Evolutionary conservation across 371 early-diverging fungal genomes (phyloP), one percentile per base, ranked within the genome.

Genomic region (Syncephalis fuscata): DNA sequence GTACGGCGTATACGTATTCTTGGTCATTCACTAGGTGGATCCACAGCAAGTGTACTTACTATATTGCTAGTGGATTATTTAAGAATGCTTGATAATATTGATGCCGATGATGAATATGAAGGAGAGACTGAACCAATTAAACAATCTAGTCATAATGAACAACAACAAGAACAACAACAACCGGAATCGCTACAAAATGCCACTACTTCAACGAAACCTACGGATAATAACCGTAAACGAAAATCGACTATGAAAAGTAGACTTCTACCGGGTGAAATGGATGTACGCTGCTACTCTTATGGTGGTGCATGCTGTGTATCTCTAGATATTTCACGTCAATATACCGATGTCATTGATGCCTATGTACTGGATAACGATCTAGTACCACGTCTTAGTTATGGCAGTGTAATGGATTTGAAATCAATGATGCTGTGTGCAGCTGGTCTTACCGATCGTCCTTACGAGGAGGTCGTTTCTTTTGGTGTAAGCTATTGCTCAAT

Each of bases 1-100:
- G 48, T 75, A 23, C 42, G 25, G 22, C 19, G 51, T 2, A 58
- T 79, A n/a, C 63, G 71, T 46, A 74, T 88, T 55, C 78, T 82
- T 2, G 89, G 89, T 0, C 89, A 88, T 47, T 84, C 83, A 46
- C 60, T 88, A 4, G 89, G 89, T n/a, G 89, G 70, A 1, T 76
- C 78, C 2, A 78, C 87, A 0, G 86, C 86, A 0, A 69, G 86
- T 3, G 61, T 88, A 8, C 51, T 87, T 51, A 80, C 85, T 0
- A 80, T 88, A 49, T 79, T 88, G 73, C 48, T 88, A 7, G 58
- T 66, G 14, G 76, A 79, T 40, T 71, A 73, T 38, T 63, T 73
- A 3, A 64, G 72, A 23, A 73, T 74, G 50, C 70, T 75, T 40
- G 60, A 57, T 22, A 59, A 65, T 19, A 32, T 32, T 32, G 32